Conservation (phyloP, 1,284 basidiomycete species). For the Cerrena zonata region DNA sequence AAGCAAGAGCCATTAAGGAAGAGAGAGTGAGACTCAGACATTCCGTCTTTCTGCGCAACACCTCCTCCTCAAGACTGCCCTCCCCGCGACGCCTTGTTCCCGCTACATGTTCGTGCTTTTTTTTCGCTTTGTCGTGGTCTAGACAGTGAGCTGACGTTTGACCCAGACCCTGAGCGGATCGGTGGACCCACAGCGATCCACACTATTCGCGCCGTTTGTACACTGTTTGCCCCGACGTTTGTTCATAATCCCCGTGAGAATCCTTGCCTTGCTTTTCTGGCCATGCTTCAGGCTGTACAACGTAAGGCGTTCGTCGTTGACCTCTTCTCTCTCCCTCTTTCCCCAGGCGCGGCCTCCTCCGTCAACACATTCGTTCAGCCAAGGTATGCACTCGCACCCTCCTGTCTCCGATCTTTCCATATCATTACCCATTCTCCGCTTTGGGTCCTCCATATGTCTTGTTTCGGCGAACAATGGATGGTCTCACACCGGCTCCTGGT, state of each 20-base stretch:
- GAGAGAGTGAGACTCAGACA: slow-evolving; percentile 8
- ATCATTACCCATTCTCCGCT: slow-evolving; percentile 1
- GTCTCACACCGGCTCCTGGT: background rate
- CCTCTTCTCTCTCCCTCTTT: slow-evolving; percentile 18
- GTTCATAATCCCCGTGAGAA: slow-evolving; percentile 24
- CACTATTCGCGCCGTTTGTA: slow-evolving; percentile 9
- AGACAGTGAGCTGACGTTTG: background rate
- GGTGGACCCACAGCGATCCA: slow-evolving; percentile 27
- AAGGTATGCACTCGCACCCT: slow-evolving; percentile 34
- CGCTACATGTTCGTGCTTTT: background rate
- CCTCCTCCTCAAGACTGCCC: background rate
- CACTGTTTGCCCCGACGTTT: slow-evolving; percentile 20
- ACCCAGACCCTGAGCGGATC: slow-evolving; percentile 9
- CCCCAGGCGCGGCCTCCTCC: slow-evolving; percentile 67
- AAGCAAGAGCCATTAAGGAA: slow-evolving; percentile 10
- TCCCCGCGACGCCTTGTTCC: background rate
- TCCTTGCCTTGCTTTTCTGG: slow-evolving; percentile 16
- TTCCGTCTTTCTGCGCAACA: slow-evolving; percentile 8
- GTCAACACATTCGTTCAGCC: slow-evolving; percentile 51
- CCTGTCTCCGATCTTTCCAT: background rate
- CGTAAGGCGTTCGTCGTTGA: slow-evolving; percentile 18
- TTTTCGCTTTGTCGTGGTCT: background rate
- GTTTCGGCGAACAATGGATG: slow-evolving; percentile 9
- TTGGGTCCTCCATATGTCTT: background rate
- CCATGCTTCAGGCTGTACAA: slow-evolving; percentile 13